A percentile compares a stretch with the other conserved stretches of the same genome.
Evolutionary conservation across 1,139 yeast species (phyloP).

Genomic region (Nakaseomyces delphensis): DNA sequence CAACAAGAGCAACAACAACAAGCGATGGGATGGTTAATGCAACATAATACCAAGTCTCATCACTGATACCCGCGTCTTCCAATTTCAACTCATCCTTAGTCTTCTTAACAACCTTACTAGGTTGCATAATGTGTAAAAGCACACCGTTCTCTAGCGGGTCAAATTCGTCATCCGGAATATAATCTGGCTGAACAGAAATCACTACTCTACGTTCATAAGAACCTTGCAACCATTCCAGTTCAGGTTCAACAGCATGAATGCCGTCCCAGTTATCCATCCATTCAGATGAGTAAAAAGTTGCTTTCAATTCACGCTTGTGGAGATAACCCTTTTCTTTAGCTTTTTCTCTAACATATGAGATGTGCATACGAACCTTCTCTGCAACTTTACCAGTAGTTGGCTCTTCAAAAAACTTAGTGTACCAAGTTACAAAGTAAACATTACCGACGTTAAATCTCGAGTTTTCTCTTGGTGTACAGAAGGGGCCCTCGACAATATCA

Average conservation of each 20-base stretch:
- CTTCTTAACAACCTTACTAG: constrained; percentile 53
- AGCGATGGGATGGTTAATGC: constrained; percentile 64
- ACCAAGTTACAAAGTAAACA: constrained; percentile 77
- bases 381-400: constrained; percentile 35
- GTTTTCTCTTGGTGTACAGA: constrained; percentile 70
- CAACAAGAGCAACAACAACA: constrained; percentile 50
- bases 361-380: constrained; percentile 55
- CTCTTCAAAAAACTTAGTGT: constrained; percentile 47
- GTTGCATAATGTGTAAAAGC: constrained; percentile 46
- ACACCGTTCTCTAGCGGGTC: constrained; percentile 45
- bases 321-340: constrained; percentile 44
- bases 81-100: constrained; percentile 46
- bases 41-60: constrained; percentile 59
- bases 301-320: constrained; percentile 40
- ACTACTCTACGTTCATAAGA: constrained; percentile 40
- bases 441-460: constrained; percentile 45
- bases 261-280: constrained; percentile 67
- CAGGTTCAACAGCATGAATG: constrained; percentile 48
- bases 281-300: constrained; percentile 58
- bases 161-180: constrained; percentile 56
- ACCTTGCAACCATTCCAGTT: constrained; percentile 54
- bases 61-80: constrained; percentile 49
- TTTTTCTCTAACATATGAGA: constrained; percentile 54
- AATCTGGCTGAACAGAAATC: constrained; percentile 65
- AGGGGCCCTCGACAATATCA: constrained; percentile 55